Evolutionary conservation across 2,329 filamentous ascomycete species (phyloP).

Genomic region (Neocucurbitaria cava): DNA sequence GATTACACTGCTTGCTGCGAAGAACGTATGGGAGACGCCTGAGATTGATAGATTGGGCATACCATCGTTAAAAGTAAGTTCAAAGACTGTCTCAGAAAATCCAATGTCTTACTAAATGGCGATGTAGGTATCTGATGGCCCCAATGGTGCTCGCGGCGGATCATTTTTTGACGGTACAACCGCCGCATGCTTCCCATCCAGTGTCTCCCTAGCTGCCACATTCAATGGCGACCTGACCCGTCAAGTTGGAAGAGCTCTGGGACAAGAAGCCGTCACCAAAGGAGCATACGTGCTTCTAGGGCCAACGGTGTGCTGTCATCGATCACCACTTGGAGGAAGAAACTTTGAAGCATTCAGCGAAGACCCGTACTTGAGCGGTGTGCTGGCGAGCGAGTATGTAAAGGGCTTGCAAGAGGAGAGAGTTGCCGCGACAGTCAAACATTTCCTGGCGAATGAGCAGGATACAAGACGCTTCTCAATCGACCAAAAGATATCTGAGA

Average conservation of each 20-base stretch:
- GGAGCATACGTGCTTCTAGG: conserved; percentile 12
- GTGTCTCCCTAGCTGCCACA: conserved; percentile 64
- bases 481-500: conserved; percentile 65
- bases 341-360: conserved; percentile 19
- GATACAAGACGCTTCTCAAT: conserved; percentile 67
- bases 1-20: conserved; percentile 10
- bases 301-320: conserved; percentile 38
- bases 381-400: conserved; percentile 3
- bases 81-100: not conserved
- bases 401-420: conserved; percentile 56
- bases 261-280: conserved; percentile 29
- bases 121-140: conserved; percentile 65
- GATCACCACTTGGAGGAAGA: conserved; percentile 17
- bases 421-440: conserved; percentile 58
- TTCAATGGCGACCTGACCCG: conserved; percentile 33
- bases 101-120: not conserved
- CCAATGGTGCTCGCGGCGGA: conserved; percentile 68
- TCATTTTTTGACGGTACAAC: conserved; percentile 68
- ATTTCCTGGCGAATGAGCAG: conserved; percentile 71
- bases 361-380: conserved; percentile 13
- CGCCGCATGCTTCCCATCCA: conserved; percentile 77
- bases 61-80: conserved; percentile 13
- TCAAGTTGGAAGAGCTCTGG: conserved; percentile 32
- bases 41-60: conserved; percentile 12
- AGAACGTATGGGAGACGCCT: conserved; percentile 19